phyloP scores from a whole-genome alignment of 768 basidiomycete species.

The Kwoniella shandongensis region DNA sequence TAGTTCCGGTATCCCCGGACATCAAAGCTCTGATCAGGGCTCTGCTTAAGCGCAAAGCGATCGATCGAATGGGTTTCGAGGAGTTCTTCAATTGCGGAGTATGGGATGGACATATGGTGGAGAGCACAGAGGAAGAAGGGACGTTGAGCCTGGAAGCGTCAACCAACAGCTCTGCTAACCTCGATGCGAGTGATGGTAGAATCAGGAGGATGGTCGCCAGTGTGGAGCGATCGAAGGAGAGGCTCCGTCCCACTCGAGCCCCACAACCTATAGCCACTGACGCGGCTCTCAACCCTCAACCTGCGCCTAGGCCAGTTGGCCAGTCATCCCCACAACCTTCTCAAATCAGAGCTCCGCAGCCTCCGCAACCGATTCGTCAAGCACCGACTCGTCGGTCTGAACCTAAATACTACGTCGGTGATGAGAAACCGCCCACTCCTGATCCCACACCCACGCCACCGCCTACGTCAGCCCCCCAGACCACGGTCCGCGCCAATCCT shows the following conservation, averaged over 20 bases:
- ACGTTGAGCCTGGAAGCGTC: conserved; percentile 36
- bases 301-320: conserved; percentile 24
- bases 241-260: conserved; percentile 18
- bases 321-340: not conserved
- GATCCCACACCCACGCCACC: conserved; percentile 6
- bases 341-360: not conserved
- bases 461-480: not conserved
- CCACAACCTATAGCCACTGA: conserved; percentile 34
- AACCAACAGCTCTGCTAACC: conserved; percentile 29
- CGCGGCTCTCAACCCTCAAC: conserved; percentile 37
- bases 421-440: conserved; percentile 15
- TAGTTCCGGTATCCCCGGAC: conserved; percentile 62
- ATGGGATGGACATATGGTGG: conserved; percentile 47
- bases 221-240: conserved; percentile 19
- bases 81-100: conserved; percentile 84
- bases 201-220: conserved; percentile 23
- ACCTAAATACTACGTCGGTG: conserved; percentile 44
- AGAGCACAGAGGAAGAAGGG: conserved; percentile 61
- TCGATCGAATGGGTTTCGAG: conserved; percentile 81
- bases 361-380: conserved; percentile 13
- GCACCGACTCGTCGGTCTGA: conserved; percentile 27
- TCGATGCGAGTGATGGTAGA: conserved; percentile 16
- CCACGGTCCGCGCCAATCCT: conserved; percentile 27
- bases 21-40: conserved; percentile 82
- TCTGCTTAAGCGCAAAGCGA: conserved; percentile 80